Evolutionary conservation across 495 filamentous ascomycete species (phyloP), one percentile per base, ranked within the genome.

Genomic region (Thozetella sp.): DNA sequence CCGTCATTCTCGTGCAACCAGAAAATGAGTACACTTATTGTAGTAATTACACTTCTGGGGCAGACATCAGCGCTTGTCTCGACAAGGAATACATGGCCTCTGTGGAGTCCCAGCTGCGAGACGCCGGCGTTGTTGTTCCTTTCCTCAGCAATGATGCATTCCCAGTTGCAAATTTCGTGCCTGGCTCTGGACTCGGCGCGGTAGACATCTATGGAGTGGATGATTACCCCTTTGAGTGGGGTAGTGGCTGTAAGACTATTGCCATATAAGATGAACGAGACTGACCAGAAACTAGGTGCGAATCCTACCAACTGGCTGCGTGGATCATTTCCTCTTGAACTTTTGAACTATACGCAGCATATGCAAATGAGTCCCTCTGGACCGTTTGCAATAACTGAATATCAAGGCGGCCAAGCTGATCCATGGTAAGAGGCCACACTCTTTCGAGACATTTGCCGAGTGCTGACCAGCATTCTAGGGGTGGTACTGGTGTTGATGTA

Each of bases 391-490:
- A 70, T 93, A 2, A 62, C 88, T 19, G 91, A 89, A 55, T 72
- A 79, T 37, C 77, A 70, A 40, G 50, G 45, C 43, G 9, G 22
- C 3, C 2, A 15, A 6, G 6, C 22, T 20, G 12, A 15, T 26
- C 10, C 24, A 9, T 3, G 11, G 30, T 37, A 12, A 4, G 37
- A 22, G 30, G 15, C 30, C 15, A 37, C 15, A 37, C 17, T 25
- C 22, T 6, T 45, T 1, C 12, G 23, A 1, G 11, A 20, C 27
- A 55, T 63, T 20, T n/a, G n/a, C n/a, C n/a, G 79, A 90, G 84
- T n/a, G n/a, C n/a, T n/a, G n/a, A n/a, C 90, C 90, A 19, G 74
- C 84, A 0, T 91, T 89, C 57, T 89, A 92, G 90, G 89, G 90
- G 88, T 59, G 90, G 89, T 20, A 60, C 66, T 54, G 88, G 90